Conservation (phyloP, 129 eudicot species). For the Dittrichia graveolens region DNA sequence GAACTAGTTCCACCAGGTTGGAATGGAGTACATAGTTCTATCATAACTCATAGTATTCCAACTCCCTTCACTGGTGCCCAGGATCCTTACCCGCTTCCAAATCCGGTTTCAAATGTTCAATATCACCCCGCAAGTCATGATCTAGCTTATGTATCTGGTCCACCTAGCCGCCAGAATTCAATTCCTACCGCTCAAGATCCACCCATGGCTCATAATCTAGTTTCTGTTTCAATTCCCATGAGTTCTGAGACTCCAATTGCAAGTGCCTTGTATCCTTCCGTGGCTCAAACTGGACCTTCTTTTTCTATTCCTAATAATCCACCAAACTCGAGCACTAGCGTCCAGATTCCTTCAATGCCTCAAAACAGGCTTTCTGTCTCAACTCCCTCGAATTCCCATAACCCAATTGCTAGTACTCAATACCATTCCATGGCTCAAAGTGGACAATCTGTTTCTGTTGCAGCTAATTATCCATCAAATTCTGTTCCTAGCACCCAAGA, state of each 20-base stretch:
- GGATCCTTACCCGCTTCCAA: constrained; percentile 1
- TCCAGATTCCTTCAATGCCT: constrained; percentile 13
- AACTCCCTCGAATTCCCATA: constrained; percentile 24
- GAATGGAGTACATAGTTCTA: constrained; percentile 44
- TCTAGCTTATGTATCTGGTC: constrained; percentile 18
- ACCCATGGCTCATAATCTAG: constrained; percentile 9
- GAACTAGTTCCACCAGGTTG: constrained; percentile 34
- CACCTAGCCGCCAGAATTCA: constrained; percentile 19
- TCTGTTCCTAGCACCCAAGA: not conserved
- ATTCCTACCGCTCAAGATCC: not conserved
- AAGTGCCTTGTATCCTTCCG: constrained; percentile 12
- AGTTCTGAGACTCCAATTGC: not conserved
- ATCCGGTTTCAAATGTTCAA: not conserved
- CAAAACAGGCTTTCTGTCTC: constrained; percentile 15
- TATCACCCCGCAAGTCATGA: constrained; percentile 17
- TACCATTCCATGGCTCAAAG: constrained; percentile 7
- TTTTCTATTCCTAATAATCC: constrained; percentile 14
- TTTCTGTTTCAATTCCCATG: constrained; percentile 6
- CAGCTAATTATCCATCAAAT: not conserved
- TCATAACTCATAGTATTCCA: constrained; percentile 13
- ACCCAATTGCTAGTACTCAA: not conserved
- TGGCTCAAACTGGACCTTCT: constrained; percentile 18
- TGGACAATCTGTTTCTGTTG: constrained; percentile 23
- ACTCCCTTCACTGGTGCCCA: not conserved
- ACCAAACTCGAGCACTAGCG: not conserved